A percentile compares a stretch with the other conserved stretches of the same genome.
Evolutionary conservation across 2,329 filamentous ascomycete species (phyloP).

Genomic region (Aspergillus oerlinghausenensis): DNA sequence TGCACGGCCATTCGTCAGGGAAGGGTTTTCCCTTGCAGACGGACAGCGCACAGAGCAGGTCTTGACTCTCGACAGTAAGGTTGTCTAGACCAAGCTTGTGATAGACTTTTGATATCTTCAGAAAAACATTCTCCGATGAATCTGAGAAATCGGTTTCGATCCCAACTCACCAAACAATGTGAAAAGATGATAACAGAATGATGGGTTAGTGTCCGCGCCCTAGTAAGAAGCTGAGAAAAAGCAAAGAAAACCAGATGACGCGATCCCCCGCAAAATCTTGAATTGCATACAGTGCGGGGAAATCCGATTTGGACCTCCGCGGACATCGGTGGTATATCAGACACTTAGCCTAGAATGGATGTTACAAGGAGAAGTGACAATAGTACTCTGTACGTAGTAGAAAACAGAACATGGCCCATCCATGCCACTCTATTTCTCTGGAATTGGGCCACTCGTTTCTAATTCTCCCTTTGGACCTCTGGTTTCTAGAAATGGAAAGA

Average conservation of each 20-base stretch:
- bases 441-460: no score
- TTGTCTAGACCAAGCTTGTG: constrained; percentile 13
- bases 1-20: constrained; percentile 21
- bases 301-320: constrained; percentile 3
- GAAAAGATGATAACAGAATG: not conserved
- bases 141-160: not conserved
- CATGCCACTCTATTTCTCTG: no score
- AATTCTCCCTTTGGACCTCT: not conserved
- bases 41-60: constrained; percentile 18
- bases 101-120: not conserved
- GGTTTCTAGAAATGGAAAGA: not conserved
- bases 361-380: not conserved
- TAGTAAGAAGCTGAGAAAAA: not conserved
- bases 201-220: not conserved
- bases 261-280: constrained; percentile 24
- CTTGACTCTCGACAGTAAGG: constrained; percentile 18
- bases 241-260: constrained; percentile 12
- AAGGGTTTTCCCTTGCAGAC: constrained; percentile 6
- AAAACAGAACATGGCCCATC: not conserved
- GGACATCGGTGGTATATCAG: not conserved
- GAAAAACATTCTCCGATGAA: not conserved
- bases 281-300: constrained; percentile 26
- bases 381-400: not conserved
- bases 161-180: not conserved
- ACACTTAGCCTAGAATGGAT: not conserved